Evolutionary conservation across 495 filamentous ascomycete species (phyloP).

Genomic region (Penicillium canescens): DNA sequence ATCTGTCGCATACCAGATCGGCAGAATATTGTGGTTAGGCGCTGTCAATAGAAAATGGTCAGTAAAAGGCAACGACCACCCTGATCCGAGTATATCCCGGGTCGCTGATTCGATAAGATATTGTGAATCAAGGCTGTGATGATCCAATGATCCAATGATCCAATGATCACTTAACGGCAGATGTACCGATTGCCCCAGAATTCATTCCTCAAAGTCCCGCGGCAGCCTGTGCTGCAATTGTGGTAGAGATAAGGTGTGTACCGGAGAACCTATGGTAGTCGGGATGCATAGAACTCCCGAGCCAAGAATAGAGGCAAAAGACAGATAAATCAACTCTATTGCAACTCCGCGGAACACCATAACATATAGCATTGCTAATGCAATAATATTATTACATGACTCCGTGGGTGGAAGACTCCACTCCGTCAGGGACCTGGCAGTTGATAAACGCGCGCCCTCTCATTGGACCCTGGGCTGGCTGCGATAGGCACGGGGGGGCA

Average conservation of each 20-base stretch:
- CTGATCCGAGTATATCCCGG: constrained; percentile 8
- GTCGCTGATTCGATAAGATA: constrained; percentile 16
- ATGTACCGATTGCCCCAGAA: neutral
- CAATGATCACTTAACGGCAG: neutral
- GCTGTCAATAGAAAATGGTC: neutral
- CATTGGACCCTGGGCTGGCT: constrained; percentile 14
- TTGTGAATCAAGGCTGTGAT: neutral
- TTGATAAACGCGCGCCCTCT: constrained; percentile 24
- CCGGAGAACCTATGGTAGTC: constrained; percentile 4
- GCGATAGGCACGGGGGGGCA: constrained; percentile 15
- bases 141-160: neutral
- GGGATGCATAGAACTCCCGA: neutral
- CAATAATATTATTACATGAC: neutral
- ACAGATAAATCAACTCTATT: neutral
- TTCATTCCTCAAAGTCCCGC: constrained; percentile 2
- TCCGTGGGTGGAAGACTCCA: constrained; percentile 1
- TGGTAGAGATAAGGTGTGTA: constrained; percentile 14
- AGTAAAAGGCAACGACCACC: constrained; percentile 4
- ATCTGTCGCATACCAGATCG: neutral
- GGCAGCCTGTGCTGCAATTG: neutral
- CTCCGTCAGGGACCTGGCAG: neutral
- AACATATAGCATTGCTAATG: neutral
- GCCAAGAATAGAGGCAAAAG: neutral
- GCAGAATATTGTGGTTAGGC: neutral
- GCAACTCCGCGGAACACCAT: constrained; percentile 3